Evolutionary conservation across 2,329 filamentous ascomycete genomes (phyloP).

Genomic region (Pseudocercospora musae): DNA sequence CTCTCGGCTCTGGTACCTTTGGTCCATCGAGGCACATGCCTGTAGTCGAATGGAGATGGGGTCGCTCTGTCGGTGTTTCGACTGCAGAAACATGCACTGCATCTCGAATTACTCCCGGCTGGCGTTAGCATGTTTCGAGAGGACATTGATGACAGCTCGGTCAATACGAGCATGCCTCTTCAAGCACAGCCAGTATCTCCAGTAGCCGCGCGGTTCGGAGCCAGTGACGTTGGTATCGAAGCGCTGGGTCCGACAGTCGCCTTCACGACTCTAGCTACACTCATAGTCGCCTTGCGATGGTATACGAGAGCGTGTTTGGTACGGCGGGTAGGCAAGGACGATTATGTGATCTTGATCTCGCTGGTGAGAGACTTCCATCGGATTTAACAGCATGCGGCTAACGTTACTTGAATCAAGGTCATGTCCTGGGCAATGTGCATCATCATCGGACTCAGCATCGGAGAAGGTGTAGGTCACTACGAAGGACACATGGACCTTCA

Average conservation of each 20-base stretch:
- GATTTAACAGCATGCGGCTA: background rate
- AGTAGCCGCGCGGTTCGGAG: conserved; percentile 18
- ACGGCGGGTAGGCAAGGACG: conserved; percentile 36
- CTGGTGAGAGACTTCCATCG: conserved; percentile 25
- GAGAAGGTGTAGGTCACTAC: conserved; percentile 27
- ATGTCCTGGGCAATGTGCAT: conserved; percentile 32
- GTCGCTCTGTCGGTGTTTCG: background rate
- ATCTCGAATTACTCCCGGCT: background rate
- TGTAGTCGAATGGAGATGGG: background rate
- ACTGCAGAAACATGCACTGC: background rate
- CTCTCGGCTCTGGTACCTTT: background rate
- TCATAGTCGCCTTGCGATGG: conserved; percentile 35
- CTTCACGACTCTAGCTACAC: conserved; percentile 30
- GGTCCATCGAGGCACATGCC: background rate
- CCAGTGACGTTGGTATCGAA: conserved; percentile 30
- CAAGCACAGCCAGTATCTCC: conserved; percentile 10
- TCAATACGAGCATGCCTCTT: background rate
- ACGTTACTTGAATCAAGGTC: conserved; percentile 15
- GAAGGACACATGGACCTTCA: conserved; percentile 15
- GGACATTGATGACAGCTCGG: background rate
- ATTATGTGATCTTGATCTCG: conserved; percentile 37
- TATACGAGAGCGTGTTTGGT: conserved; percentile 35
- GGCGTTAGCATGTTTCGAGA: conserved; percentile 4
- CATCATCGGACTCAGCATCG: conserved; percentile 27
- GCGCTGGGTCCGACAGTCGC: conserved; percentile 34